A percentile compares a stretch with the other conserved stretches of the same genome.
Evolutionary conservation across 768 basidiomycete genomes (phyloP).

Genomic region (Boletus subparvulus): DNA sequence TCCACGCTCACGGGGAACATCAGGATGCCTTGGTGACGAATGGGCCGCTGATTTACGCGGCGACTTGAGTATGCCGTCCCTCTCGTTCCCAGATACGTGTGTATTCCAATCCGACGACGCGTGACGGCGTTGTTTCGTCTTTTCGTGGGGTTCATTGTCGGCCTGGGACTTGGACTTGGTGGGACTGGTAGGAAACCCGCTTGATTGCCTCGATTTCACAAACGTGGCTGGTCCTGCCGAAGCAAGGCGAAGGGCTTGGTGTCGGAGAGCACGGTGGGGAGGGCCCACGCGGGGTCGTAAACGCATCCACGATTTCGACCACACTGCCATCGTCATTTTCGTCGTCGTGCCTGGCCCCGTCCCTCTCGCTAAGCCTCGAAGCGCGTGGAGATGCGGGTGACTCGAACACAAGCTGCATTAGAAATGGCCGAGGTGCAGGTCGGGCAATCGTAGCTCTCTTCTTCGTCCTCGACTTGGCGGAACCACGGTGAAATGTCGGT

Average conservation of each 20-base stretch:
- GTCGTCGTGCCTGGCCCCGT: neutral
- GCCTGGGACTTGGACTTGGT: neutral
- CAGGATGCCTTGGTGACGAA: slow-evolving; percentile 29
- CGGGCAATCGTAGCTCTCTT: neutral
- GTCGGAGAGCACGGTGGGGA: slow-evolving; percentile 24
- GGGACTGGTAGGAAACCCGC: slow-evolving; percentile 16
- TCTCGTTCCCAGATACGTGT: slow-evolving; percentile 3
- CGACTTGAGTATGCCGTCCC: slow-evolving; percentile 16
- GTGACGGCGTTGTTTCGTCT: neutral
- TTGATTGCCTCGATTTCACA: neutral
- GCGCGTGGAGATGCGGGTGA: neutral
- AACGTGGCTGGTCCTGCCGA: neutral
- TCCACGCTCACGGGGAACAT: neutral
- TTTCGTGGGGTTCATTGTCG: neutral
- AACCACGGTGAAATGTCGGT: slow-evolving; percentile 21
- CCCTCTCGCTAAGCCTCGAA: neutral
- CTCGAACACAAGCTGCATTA: slow-evolving; percentile 20
- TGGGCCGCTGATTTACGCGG: slow-evolving; percentile 26
- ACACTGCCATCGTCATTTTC: neutral
- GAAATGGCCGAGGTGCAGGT: slow-evolving; percentile 25
- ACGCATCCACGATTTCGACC: slow-evolving; percentile 20
- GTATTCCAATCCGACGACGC: slow-evolving; percentile 6
- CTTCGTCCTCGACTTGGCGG: neutral
- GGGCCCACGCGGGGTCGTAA: slow-evolving; percentile 19
- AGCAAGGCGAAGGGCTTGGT: slow-evolving; percentile 16